phyloP scores from a whole-genome alignment of 2,329 filamentous ascomycete genomes.

The Dactylella cylindrospora region DNA sequence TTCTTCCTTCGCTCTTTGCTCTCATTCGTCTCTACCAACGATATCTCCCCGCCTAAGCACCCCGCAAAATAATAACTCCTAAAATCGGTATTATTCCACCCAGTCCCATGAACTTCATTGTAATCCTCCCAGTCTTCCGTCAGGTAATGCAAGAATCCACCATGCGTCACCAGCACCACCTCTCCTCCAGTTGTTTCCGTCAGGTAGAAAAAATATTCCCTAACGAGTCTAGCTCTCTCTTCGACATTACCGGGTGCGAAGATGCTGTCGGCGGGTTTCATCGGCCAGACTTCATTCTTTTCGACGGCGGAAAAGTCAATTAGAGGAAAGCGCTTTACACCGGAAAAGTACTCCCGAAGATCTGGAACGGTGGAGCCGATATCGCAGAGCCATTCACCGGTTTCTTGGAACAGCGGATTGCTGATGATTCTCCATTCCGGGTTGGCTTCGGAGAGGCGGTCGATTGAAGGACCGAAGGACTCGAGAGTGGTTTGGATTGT shows the following conservation, averaged over 20 bases:
- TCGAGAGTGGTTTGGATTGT: conserved; percentile 51
- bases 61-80: conserved; percentile 43
- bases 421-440: conserved; percentile 47
- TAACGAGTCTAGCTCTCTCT: conserved; percentile 1
- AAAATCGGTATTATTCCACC: conserved; percentile 48
- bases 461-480: conserved; percentile 47
- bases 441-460: conserved; percentile 39
- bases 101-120: conserved; percentile 31
- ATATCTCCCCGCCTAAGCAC: conserved; percentile 17
- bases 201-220: conserved; percentile 14
- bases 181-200: conserved; percentile 6
- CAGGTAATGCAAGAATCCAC: conserved; percentile 46
- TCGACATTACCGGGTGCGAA: conserved; percentile 8
- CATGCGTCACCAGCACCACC: conserved; percentile 20
- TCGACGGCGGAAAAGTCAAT: conserved; percentile 22
- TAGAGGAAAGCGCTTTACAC: background rate
- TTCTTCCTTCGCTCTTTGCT: conserved; percentile 37
- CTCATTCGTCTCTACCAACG: conserved; percentile 44
- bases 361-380: conserved; percentile 47
- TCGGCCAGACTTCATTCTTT: conserved; percentile 11
- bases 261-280: conserved; percentile 9
- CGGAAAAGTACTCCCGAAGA: background rate
- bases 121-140: conserved; percentile 46
- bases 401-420: conserved; percentile 51
- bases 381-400: conserved; percentile 50